These are phyloP conservation scores for Ramalina peruviana DNA, from an alignment of 495 filamentous ascomycete genomes.

Conservation along the genomic window DNA sequence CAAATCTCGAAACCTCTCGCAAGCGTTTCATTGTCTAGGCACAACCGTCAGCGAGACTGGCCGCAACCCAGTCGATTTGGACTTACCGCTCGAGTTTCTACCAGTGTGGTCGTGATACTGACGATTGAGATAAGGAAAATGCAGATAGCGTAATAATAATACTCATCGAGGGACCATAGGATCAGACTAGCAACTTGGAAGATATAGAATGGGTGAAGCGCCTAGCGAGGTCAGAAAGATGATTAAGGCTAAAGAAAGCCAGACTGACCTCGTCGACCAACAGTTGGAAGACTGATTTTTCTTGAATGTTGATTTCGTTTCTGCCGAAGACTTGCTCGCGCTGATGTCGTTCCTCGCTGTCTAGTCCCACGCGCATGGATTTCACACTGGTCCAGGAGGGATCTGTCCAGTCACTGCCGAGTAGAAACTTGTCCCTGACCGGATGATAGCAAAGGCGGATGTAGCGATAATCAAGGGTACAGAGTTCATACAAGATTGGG, in stretches of 20 bases:
- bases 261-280: slow-evolving; percentile 72
- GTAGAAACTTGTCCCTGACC: slow-evolving; percentile 69
- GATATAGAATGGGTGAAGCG: slow-evolving; percentile 94
- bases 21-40: slow-evolving; percentile 74
- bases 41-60: slow-evolving; percentile 8
- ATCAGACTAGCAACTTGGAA: slow-evolving; percentile 93
- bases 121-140: slow-evolving; percentile 91
- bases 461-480: slow-evolving; percentile 79
- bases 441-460: slow-evolving; percentile 87
- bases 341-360: slow-evolving; percentile 74
- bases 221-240: slow-evolving; percentile 31
- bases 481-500: slow-evolving; percentile 55
- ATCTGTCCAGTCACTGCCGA: slow-evolving; percentile 86
- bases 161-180: slow-evolving; percentile 89
- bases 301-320: slow-evolving; percentile 81
- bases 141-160: slow-evolving; percentile 93
- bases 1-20: slow-evolving; percentile 83
- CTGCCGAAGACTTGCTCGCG: slow-evolving; percentile 76
- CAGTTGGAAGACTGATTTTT: slow-evolving; percentile 69
- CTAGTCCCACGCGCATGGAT: slow-evolving; percentile 66
- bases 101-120: slow-evolving; percentile 76
- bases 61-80: not conserved
- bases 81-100: slow-evolving; percentile 74
- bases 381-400: slow-evolving; percentile 70
- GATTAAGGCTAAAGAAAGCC: not conserved